Evolutionary conservation across 345 rosid species (phyloP), one percentile per base, ranked within the genome.

Genomic region (Hirschfeldia incana): DNA sequence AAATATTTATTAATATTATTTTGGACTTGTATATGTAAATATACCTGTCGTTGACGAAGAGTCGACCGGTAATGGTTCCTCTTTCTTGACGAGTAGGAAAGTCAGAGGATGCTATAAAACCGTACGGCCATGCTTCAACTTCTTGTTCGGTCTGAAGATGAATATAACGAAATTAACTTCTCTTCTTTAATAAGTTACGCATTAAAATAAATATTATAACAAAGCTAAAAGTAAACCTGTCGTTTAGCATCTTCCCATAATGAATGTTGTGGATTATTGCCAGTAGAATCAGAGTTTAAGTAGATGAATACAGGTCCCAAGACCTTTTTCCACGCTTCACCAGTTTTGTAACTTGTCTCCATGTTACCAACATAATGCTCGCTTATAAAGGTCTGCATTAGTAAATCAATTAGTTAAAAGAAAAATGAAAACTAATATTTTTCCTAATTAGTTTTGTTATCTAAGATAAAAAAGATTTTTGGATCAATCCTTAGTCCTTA

Each of bases 241-340:
- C 42, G 13, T 78, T 93, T 91, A 28, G 98, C 99, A 77, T 95
- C 96, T 55, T 85, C 30, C 99, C 98, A 95, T 10, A 93, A 90
- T 5, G 17, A 29, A 39, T n/a, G 63, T 12, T 0, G 11, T 36
- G 69, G 75, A 28, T 77, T 33, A 27, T 69, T 73, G 2, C 36
- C 59, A 6, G 75, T 13, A 15, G 87, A 49, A 37, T 73, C 80
- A 1, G 92, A 89, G 80, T 95, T 95, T 5, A 95, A 85, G 75
- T 90, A 91, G 3, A 88, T 84, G 33, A 88, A 69, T 66, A 88
- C 89, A 30, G 99, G 99, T 21, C 99, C 99, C 33, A 88, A 80
- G 39, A 91, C 93, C 55, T 90, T 95, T 79, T 88, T 89, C 99
- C 99, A 93, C 1, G 91, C 62, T 83, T 88, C 87, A 55, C 98